Conservation (phyloP, 129 eudicot species). For the Arctium lappa region DNA sequence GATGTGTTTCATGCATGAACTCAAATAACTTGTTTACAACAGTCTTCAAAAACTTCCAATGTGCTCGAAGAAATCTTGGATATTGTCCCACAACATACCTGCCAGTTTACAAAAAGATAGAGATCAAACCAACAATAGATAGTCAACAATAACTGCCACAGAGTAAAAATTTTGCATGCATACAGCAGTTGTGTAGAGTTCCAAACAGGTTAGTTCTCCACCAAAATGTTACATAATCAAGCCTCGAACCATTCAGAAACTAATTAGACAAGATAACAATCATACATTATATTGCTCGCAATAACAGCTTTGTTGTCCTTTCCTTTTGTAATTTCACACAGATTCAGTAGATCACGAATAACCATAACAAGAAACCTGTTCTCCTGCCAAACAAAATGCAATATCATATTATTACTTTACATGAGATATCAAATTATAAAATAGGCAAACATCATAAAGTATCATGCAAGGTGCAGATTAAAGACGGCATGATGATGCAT, state of each 20-base stretch:
- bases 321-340: slow-evolving; percentile 97
- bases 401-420: not conserved
- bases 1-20: slow-evolving; percentile 99
- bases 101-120: slow-evolving; percentile 12
- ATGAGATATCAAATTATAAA: not conserved
- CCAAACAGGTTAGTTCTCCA: not conserved
- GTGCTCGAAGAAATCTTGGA: slow-evolving; percentile 95
- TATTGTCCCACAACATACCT: slow-evolving; percentile 99
- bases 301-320: slow-evolving; percentile 99
- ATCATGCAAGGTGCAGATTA: not conserved
- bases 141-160: not conserved
- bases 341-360: slow-evolving; percentile 88
- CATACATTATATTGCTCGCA: slow-evolving; percentile 97
- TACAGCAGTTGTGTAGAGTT: not conserved
- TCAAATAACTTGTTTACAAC: slow-evolving; percentile 96
- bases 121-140: not conserved
- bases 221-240: not conserved
- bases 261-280: not conserved
- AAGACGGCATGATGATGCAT: not conserved
- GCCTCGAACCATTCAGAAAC: not conserved
- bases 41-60: slow-evolving; percentile 97
- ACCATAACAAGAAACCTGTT: slow-evolving; percentile 98
- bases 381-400: slow-evolving; percentile 52
- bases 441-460: not conserved
- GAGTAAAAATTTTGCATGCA: not conserved